Evolutionary conservation across 345 rosid genomes (phyloP), one percentile per base, ranked within the genome.

Genomic region (Draba incana): DNA sequence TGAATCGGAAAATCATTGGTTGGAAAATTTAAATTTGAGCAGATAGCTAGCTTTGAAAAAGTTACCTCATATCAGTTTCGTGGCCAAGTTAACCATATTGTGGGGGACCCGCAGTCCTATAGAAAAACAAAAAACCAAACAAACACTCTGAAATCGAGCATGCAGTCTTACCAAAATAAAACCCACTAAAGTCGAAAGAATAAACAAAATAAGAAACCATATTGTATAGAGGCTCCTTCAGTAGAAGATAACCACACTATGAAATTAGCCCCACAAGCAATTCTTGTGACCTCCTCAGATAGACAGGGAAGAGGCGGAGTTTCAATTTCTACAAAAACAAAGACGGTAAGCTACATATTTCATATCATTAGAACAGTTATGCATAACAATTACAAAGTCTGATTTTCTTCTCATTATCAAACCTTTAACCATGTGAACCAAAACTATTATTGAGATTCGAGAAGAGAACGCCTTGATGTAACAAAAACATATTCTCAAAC

Each of bases 171-270:
- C 35, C 35, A 31, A 31, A 31, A 31, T 5, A 5, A 31, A 5
- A 31, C 35, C 35, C 20, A 10, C 0, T 12, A 54, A 20, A 24
- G 54, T 16, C 4, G 38, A 66, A 31, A 31, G 0, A 31, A 31
- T 3, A 31, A 31, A 4, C 7, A 31, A 31, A 46, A 41, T 43
- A 74, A 79, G 81, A 83, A 81, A 84, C 83, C 96, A 74, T 90
- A 93, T 97, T 82, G 69, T 82, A 94, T 94, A 63, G 99, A 81
- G 71, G 98, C 84, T 84, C 92, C 98, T 81, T 91, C 90, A 43
- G 77, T 79, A 69, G 95, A 88, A 23, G 99, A 79, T 73, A 91
- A 71, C 99, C 99, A 91, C 15, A 86, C 95, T 38, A 93, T 91
- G 68, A 94, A 94, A 1, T 94, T 98, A 53, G 84, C 96, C 66